phyloP scores from a whole-genome alignment of 1,284 basidiomycete species.

The Cryptococcus maquisensis region DNA sequence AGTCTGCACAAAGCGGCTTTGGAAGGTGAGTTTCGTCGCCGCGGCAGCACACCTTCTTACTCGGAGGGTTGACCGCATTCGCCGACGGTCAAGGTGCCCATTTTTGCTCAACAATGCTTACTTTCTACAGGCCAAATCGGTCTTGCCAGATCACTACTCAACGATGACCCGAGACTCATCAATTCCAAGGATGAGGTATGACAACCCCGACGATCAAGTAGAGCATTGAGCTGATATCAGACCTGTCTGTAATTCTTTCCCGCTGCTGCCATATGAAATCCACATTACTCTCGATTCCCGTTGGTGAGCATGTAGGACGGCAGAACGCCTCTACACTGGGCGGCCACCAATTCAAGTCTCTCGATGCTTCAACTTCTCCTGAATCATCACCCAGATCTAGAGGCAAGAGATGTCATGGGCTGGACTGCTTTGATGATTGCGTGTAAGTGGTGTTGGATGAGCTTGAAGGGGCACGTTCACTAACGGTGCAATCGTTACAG shows the following conservation, averaged over 20 bases:
- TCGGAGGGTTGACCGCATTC: too few species aligned
- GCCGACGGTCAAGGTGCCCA: conserved; percentile 1
- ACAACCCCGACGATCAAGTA: neutral
- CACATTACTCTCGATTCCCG: neutral
- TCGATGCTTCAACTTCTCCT: conserved; percentile 70
- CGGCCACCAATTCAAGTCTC: conserved; percentile 65
- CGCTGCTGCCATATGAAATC: neutral
- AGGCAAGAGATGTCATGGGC: conserved; percentile 66
- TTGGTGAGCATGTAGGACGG: conserved; percentile 59
- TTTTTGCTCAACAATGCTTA: neutral
- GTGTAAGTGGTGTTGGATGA: conserved; percentile 50
- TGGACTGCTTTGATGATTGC: conserved; percentile 88
- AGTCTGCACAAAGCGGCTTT: conserved; percentile 49
- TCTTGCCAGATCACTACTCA: conserved; percentile 64
- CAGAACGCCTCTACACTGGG: conserved; percentile 86
- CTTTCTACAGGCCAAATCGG: conserved; percentile 63
- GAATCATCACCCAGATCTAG: conserved; percentile 63
- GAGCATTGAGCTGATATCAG: neutral
- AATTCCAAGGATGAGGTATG: conserved; percentile 67
- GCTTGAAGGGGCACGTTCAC: neutral
- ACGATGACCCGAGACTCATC: conserved; percentile 63
- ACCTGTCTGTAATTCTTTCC: neutral
- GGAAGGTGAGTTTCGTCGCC: conserved; percentile 35
- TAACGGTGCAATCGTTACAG: conserved; percentile 5
- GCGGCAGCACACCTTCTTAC: neutral